Evolutionary conservation across 768 basidiomycete species (phyloP).

Genomic region (Chalciporus pseudorubinellus): DNA sequence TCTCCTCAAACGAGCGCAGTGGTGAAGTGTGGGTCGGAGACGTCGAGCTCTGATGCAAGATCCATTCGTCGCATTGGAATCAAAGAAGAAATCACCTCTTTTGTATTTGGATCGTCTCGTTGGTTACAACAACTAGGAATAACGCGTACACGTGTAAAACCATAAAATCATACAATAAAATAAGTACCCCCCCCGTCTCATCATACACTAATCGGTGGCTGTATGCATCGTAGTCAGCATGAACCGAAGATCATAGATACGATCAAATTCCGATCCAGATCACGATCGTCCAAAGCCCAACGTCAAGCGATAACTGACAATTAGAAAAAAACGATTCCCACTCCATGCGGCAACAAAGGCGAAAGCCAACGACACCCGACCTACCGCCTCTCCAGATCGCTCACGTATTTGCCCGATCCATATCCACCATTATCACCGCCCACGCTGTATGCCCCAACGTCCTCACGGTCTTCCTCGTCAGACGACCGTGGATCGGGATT

Average conservation of each 20-base stretch:
- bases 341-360: not conserved
- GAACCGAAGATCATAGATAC: no score
- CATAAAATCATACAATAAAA: no score
- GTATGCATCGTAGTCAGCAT: no score
- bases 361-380: not conserved
- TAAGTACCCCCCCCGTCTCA: no score
- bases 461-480: slow-evolving; percentile 52
- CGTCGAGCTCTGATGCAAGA: slow-evolving; percentile 19
- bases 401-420: slow-evolving; percentile 44
- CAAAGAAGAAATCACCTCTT: no score
- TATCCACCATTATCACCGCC: slow-evolving; percentile 33
- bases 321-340: slow-evolving; percentile 3
- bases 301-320: not conserved
- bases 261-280: not conserved
- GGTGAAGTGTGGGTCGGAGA: slow-evolving; percentile 42
- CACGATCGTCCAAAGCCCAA: slow-evolving; percentile 1
- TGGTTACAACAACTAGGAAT: no score
- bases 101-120: no score
- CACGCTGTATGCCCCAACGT: slow-evolving; percentile 45
- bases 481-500: slow-evolving; percentile 26
- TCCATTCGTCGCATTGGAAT: no score
- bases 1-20: slow-evolving; percentile 40
- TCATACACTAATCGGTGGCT: no score
- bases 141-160: no score
- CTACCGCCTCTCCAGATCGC: slow-evolving; percentile 38